phyloP scores from a whole-genome alignment of 192 early-diverging fungal species.

The Linnemannia schmuckeri region DNA sequence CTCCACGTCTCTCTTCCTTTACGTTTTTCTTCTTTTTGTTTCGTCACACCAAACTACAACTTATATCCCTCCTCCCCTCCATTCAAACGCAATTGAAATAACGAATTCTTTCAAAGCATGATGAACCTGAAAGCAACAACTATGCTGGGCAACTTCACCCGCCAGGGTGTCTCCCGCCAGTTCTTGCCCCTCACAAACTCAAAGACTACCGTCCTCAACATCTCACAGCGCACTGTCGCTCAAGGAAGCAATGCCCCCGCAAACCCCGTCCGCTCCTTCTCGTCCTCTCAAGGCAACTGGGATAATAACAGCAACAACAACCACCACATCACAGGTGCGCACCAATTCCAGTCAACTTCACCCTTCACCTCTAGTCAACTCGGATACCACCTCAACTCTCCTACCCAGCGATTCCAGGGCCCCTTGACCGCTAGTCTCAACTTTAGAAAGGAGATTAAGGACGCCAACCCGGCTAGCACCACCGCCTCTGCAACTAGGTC shows the following conservation, averaged over 20 bases:
- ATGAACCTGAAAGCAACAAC: slow-evolving; percentile 52
- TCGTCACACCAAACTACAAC: neutral
- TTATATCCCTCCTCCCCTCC: neutral
- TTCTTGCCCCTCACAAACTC: slow-evolving; percentile 47
- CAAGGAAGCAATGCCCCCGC: slow-evolving; percentile 32
- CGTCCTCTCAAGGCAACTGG: slow-evolving; percentile 38
- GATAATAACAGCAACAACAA: slow-evolving; percentile 23
- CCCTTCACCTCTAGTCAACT: slow-evolving; percentile 9
- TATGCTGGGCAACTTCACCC: slow-evolving; percentile 48
- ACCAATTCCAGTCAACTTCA: slow-evolving; percentile 20
- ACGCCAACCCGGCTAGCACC: neutral
- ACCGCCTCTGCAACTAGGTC: neutral
- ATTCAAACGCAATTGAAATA: neutral
- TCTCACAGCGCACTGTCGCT: slow-evolving; percentile 44
- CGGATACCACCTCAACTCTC: slow-evolving; percentile 12
- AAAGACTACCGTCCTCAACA: slow-evolving; percentile 52
- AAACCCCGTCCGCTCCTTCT: slow-evolving; percentile 51
- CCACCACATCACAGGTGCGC: slow-evolving; percentile 20
- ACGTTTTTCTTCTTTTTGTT: slow-evolving; percentile 3
- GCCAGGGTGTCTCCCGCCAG: slow-evolving; percentile 51
- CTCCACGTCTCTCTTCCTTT: neutral
- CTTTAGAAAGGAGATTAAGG: slow-evolving; percentile 20
- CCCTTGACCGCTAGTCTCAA: slow-evolving; percentile 19
- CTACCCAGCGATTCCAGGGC: slow-evolving; percentile 29
- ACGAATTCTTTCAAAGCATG: slow-evolving; percentile 6